Evolutionary conservation across 1,284 basidiomycete genomes (phyloP), one percentile per base, ranked within the genome.

Genomic region (Uromyces viciae-fabae): DNA sequence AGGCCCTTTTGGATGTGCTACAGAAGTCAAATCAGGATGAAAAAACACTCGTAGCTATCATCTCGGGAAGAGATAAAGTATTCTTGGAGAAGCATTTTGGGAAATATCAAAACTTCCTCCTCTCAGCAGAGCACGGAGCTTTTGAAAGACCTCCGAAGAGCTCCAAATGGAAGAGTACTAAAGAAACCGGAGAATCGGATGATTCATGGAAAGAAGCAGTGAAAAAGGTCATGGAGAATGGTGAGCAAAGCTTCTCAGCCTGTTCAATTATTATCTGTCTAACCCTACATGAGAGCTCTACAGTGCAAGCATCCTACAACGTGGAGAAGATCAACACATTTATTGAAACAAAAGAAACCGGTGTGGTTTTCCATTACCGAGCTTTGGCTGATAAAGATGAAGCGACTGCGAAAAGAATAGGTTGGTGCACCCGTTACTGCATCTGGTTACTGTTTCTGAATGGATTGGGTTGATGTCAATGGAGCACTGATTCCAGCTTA

Each of bases 51-150:
- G 82, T 86, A 58, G 85, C 84, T 77, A 84, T 86, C 72, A 86
- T 86, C 71, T 85, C 84, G 15, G 85, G 85, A 66, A 83, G 85
- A 15, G 85, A 86, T 66, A 83, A 83, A 28, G 69, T 46, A 8
- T 86, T 86, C 82, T 75, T 86, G 33, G 71, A 81, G 60, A 84
- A 85, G 82, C 84, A 85, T 60, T 83, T 86, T 11, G 84, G 84
- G 14, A 83, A 84, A 22, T 82, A 86, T 22, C 46, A 75, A 22
- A 82, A 82, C 8, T 83, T 86, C 33, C 84, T 85, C 11, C 85
- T 86, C 60, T 85, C 85, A 2, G 85, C 85, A 3, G 85, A 86
- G 82, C 85, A 86, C 54, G 85, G 85, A 33, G 84, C 84, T 56
- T 85, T 84, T 52, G 82, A 85, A 58, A 84, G 84, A 64, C 82